Evolutionary conservation across 495 filamentous ascomycete species (phyloP).

Genomic region (Elasticomyces elasticus): DNA sequence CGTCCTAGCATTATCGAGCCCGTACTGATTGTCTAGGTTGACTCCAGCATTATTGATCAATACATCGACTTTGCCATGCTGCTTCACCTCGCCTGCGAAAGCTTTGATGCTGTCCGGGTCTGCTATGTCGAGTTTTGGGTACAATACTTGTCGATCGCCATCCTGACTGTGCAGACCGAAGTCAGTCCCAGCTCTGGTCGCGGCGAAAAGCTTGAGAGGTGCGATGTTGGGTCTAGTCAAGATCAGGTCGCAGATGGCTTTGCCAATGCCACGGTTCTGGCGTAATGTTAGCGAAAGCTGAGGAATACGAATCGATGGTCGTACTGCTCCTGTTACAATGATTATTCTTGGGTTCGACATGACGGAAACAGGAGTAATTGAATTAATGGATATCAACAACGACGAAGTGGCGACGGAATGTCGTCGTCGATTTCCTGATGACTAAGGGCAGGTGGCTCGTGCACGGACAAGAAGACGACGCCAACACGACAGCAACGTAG

Average conservation of each 20-base stretch:
- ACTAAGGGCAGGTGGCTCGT: too few relatives aligned
- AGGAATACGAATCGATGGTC: background rate
- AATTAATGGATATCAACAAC: too few relatives aligned
- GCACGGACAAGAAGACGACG: too few relatives aligned
- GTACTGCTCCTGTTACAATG: background rate
- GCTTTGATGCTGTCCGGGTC: constrained; percentile 11
- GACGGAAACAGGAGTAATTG: too few relatives aligned
- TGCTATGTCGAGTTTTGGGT: constrained; percentile 19
- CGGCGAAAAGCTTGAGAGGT: constrained; percentile 13
- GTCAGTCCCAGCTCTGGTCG: constrained; percentile 10
- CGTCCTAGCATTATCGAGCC: constrained; percentile 16
- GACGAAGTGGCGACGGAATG: too few relatives aligned
- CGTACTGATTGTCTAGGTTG: constrained; percentile 17
- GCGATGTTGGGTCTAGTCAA: background rate
- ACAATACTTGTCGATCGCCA: constrained; percentile 5
- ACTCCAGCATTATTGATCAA: constrained; percentile 23
- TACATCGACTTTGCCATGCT: constrained; percentile 15
- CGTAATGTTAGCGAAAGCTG: background rate
- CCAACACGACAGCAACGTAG: too few relatives aligned
- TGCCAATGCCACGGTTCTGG: constrained; percentile 25
- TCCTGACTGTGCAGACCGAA: constrained; percentile 1
- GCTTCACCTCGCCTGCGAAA: constrained; percentile 6
- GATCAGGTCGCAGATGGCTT: constrained; percentile 17
- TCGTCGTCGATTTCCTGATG: too few relatives aligned
- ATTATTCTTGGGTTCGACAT: background rate